Evolutionary conservation across 1,139 yeast genomes (phyloP).

Genomic region (Blastobotrys serpentis): DNA sequence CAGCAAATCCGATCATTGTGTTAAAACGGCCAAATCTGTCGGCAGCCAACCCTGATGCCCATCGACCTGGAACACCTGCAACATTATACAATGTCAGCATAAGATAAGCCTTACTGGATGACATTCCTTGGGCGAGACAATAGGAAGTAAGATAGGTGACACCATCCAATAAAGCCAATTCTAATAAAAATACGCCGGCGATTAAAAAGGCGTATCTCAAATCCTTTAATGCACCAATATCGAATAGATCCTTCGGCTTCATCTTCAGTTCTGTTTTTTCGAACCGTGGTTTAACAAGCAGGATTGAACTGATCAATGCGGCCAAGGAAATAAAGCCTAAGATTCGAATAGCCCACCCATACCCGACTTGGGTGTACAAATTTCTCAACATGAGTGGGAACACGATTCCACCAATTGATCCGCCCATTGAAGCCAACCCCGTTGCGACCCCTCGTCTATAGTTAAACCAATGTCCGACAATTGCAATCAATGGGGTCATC

Average conservation of each 20-base stretch:
- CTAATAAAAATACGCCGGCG: conserved; percentile 50
- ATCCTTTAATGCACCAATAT: conserved; percentile 42
- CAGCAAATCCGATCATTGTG: conserved; percentile 47
- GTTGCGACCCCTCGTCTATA: conserved; percentile 59
- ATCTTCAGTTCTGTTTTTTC: conserved; percentile 46
- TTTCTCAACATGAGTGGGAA: conserved; percentile 60
- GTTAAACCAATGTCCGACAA: conserved; percentile 61
- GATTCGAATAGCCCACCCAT: conserved; percentile 56
- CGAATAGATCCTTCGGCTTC: conserved; percentile 23
- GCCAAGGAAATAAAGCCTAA: conserved; percentile 53
- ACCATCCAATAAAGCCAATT: conserved; percentile 53
- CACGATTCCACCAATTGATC: conserved; percentile 63
- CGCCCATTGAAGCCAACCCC: conserved; percentile 66
- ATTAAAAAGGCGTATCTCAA: conserved; percentile 43
- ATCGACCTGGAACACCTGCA: conserved; percentile 58
- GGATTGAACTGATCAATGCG: conserved; percentile 1
- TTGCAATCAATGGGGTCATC: conserved; percentile 59
- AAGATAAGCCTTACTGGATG: conserved; percentile 52
- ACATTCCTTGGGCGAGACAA: conserved; percentile 52
- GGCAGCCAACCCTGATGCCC: conserved; percentile 52
- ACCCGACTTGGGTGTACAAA: conserved; percentile 53
- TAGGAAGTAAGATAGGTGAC: conserved; percentile 57
- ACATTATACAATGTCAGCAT: conserved; percentile 54
- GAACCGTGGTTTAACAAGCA: conserved; percentile 44
- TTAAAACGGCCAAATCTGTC: conserved; percentile 62